Base-by-base conservation (phyloP, 768 basidiomycete genomes). In the Leccinum longicurvipes region DNA sequence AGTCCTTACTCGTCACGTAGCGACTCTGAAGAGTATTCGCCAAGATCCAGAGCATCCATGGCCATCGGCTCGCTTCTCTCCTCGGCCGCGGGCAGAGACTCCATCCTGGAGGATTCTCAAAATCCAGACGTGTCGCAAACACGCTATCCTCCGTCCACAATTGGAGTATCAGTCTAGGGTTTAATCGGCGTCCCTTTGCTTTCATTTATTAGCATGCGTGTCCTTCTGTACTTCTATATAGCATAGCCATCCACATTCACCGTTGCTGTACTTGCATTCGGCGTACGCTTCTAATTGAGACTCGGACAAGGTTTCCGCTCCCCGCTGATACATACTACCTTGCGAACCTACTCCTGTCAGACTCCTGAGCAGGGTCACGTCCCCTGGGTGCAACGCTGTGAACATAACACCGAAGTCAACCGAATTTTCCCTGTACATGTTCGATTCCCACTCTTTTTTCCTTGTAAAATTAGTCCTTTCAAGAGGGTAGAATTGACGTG, bases 61-160 rank as follows among this genome's bases (percentile, higher is more conserved):
- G 84, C 87, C 44, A 91, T 92, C 62, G 88, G 86, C 25, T 87
- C 87, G 1, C 72, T 92, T 28, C 77, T 90, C 23, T 82, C 85
- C 56, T 75, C 63, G 62, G 80, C 51, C 66, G 77, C 69, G 28
- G 58, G 55, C 32, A 67, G 63, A 57, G 72, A 73, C 47, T 23
- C 64, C 46, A 53, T 27, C 44, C 60, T 57, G 4, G 72, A 73
- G 4, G 70, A 71, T 45, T 29, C 57, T 21, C 66, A 63, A 61
- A 63, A 63, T 53, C 24, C 57, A 9, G 70, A 70, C 47, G 32
- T 50, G 44, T 44, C 61, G 8, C 64, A 61, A 32, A 28, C 61
- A 51, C 59, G 59, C 47, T 53, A 67, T 54, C 49, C 56, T 21
- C 48, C 61, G 28, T 54, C 65, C 7, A 47, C 54, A 21, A 59